Base-by-base conservation (phyloP, 495 filamentous ascomycete species). In the Aspergillus conjunctus region DNA sequence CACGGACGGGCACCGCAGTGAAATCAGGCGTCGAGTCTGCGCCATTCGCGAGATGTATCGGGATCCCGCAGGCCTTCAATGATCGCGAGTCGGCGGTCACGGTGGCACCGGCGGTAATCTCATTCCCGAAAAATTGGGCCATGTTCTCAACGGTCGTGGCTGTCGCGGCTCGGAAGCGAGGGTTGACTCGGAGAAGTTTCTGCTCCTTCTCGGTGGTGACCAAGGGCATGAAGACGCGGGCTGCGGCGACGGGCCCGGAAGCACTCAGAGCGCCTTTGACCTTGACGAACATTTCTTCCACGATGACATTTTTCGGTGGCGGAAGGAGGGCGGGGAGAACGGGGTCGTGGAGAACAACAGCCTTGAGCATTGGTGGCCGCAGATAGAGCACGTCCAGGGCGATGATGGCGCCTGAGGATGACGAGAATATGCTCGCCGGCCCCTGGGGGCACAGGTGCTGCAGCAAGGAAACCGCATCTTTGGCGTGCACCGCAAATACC, bases 21-120 rank as follows among this genome's bases (percentile, higher is more conserved):
- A 48, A 48, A 17, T 48, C 44, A n/a, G 21, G 44, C n/a, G 44
- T 48, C n/a, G 44, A 48, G 44, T 48, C 44, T 7, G 44, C 44
- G 3, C 44, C 44, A 21, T 48, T 48, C 1, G n/a, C n/a, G 18
- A 14, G 21, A 17, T 48, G 18, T 20, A 48, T 21, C 0, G 15
- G 6, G 18, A 48, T 48, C 17, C 44, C 44, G 18, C 44, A 48
- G 18, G n/a, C 44, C n/a, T 21, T 48, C 3, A 48, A 17, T 5
- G 18, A 21, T 4, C 4, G 1, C n/a, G 18, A 11, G 20, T 48
- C 44, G 7, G 44, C 44, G 5, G 44, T 48, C 10, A 48, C 44
- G 15, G 44, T 48, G n/a, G 44, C 44, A 7, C 44, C 44, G n/a
- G 44, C 44, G 15, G 44, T 21, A 21, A 48, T 1, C 21, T 48